Percentiles rank a stretch among this genome's conserved stretches.
These are phyloP conservation scores for Dendrobium officinale DNA, from an alignment of 106 monocot genomes.

Conservation along the genomic window DNA sequence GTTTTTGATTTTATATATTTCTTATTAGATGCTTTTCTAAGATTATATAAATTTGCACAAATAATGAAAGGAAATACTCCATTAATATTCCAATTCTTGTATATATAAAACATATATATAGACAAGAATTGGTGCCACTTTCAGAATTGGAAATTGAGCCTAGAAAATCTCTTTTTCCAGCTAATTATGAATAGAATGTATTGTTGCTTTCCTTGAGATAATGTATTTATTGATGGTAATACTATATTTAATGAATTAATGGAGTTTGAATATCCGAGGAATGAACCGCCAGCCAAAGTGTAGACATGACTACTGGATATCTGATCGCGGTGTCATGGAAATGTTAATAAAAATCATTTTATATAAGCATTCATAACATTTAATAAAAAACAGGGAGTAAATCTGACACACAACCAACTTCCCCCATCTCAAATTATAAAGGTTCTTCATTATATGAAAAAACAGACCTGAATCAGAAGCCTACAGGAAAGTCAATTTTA, in stretches of 20 bases:
- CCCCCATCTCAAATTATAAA: background rate
- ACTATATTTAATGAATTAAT: background rate
- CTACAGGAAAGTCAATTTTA: background rate
- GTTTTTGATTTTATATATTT: no score
- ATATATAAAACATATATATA: no score
- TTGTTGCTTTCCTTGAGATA: background rate
- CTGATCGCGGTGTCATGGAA: background rate
- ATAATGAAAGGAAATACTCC: no score
- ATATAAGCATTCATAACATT: background rate
- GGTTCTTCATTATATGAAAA: background rate
- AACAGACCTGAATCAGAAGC: background rate
- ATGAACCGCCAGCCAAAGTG: background rate
- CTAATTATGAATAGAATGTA: background rate
- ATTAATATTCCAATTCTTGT: no score
- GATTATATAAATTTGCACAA: no score
- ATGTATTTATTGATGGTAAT: background rate
- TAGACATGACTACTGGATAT: background rate
- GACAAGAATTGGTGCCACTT: background rate
- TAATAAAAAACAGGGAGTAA: background rate
- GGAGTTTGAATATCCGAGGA: background rate
- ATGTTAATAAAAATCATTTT: background rate
- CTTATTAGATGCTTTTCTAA: no score
- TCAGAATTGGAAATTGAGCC: background rate
- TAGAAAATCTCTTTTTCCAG: background rate
- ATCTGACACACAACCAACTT: background rate